These are phyloP conservation scores for Russula emetica DNA, from an alignment of 768 basidiomycete species.

Conservation along the genomic window DNA sequence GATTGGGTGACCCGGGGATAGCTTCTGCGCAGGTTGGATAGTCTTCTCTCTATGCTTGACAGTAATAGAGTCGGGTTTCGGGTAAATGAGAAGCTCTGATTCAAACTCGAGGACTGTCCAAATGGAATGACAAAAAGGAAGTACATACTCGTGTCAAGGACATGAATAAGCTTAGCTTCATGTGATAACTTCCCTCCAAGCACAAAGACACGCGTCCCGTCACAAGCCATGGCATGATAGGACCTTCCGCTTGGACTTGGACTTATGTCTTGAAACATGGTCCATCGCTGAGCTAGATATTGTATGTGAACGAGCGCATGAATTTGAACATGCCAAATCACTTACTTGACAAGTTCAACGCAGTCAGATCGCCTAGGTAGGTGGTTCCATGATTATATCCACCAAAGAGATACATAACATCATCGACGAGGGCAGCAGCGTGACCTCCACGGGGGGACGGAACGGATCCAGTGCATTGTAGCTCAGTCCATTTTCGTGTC, in stretches of 20 bases:
- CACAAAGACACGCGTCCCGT: conserved; percentile 84
- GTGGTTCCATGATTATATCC: conserved; percentile 95
- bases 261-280: conserved; percentile 99
- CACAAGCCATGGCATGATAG: conserved; percentile 97
- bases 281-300: conserved; percentile 87
- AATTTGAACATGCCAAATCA: no score
- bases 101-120: not conserved
- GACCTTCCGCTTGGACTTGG: conserved; percentile 87
- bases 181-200: conserved; percentile 92
- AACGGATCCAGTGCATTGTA: conserved; percentile 94
- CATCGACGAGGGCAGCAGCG: conserved; percentile 92
- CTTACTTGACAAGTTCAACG: conserved; percentile 96
- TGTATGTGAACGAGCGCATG: not conserved
- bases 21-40: conserved; percentile 40
- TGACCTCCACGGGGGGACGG: conserved; percentile 94
- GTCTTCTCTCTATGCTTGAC: conserved; percentile 36
- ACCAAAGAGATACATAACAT: conserved; percentile 96
- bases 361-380: conserved; percentile 89
- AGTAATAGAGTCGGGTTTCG: conserved; percentile 49
- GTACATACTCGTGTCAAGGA: conserved; percentile 88
- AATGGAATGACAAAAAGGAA: conserved; percentile 2
- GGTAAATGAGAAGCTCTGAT: conserved; percentile 89
- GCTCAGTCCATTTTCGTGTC: conserved; percentile 80
- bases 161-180: conserved; percentile 74
- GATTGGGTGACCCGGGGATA: conserved; percentile 37